phyloP scores from a whole-genome alignment of 2,329 filamentous ascomycete species.

The Lecanicillium sp. region DNA sequence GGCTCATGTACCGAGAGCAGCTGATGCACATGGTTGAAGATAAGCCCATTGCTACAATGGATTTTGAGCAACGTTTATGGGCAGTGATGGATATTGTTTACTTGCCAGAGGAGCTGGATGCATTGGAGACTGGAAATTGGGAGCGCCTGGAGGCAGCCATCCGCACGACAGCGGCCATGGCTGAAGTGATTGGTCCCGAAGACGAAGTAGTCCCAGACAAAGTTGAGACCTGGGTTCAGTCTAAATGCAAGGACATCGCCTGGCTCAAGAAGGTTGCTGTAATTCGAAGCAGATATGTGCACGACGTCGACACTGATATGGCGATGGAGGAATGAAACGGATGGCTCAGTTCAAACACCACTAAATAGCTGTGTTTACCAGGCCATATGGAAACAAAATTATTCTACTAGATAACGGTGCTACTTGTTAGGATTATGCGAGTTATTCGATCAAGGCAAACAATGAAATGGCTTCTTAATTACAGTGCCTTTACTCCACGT shows the following conservation, averaged over 20 bases:
- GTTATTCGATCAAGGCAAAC: too few relatives aligned
- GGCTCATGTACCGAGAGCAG: slow-evolving; percentile 16
- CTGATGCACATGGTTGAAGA: slow-evolving; percentile 13
- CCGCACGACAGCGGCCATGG: slow-evolving; percentile 18
- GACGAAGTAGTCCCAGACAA: slow-evolving; percentile 13
- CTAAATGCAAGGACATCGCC: slow-evolving; percentile 16
- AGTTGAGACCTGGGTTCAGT: slow-evolving; percentile 16
- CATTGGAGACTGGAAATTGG: slow-evolving; percentile 16
- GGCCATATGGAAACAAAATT: too few relatives aligned
- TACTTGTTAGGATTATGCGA: too few relatives aligned
- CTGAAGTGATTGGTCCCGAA: slow-evolving; percentile 15
- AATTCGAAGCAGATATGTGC: background rate
- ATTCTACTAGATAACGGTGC: too few relatives aligned
- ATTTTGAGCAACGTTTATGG: slow-evolving; percentile 14
- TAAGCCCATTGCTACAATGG: slow-evolving; percentile 7
- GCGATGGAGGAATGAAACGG: background rate
- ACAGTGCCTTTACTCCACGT: too few relatives aligned
- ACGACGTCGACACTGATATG: background rate
- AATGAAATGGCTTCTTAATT: too few relatives aligned
- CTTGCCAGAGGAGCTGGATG: slow-evolving; percentile 19
- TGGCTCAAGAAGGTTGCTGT: slow-evolving; percentile 15
- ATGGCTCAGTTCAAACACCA: too few relatives aligned
- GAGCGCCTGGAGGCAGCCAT: slow-evolving; percentile 17
- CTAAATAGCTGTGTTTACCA: too few relatives aligned
- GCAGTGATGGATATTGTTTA: slow-evolving; percentile 18